Conservation (phyloP, 176 grass and related monocot genomes). For the Poa pratensis region DNA sequence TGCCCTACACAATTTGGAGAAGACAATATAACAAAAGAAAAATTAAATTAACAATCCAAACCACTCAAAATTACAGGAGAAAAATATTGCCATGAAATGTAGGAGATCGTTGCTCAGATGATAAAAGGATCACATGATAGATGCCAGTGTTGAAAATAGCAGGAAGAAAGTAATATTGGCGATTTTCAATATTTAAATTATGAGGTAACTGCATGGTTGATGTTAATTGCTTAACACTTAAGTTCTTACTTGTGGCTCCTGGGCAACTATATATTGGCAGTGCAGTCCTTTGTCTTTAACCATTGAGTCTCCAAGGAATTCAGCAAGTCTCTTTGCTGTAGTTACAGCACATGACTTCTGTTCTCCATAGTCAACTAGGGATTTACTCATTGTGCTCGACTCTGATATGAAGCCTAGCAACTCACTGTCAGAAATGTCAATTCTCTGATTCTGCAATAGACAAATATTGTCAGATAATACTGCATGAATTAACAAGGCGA, state of each 20-base stretch:
- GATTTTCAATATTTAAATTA: constrained; percentile 2
- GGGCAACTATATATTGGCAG: constrained; percentile 91
- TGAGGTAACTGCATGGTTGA: not conserved
- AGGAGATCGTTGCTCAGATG: constrained; percentile 25
- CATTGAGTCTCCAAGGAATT: constrained; percentile 94
- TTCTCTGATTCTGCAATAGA: constrained; percentile 85
- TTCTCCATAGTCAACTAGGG: constrained; percentile 87
- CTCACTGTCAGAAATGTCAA: constrained; percentile 93
- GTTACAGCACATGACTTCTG: constrained; percentile 98
- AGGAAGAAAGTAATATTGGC: not conserved
- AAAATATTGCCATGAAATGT: constrained; percentile 36
- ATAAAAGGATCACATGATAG: constrained; percentile 19
- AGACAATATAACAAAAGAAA: constrained; percentile 42
- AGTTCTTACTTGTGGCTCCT: constrained; percentile 84
- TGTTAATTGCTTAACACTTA: constrained; percentile 31
- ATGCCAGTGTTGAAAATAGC: constrained; percentile 4
- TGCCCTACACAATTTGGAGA: constrained; percentile 74
- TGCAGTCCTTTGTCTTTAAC: constrained; percentile 98
- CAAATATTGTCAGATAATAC: constrained; percentile 39
- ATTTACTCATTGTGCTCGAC: constrained; percentile 99
- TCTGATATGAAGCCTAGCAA: constrained; percentile 95
- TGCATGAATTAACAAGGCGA: constrained; percentile 36
- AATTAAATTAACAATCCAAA: constrained; percentile 34
- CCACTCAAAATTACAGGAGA: constrained; percentile 29
- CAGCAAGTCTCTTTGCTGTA: constrained; percentile 89